Evolutionary conservation across 2,329 filamentous ascomycete genomes (phyloP).

Genomic region (Orbilia oligospora): DNA sequence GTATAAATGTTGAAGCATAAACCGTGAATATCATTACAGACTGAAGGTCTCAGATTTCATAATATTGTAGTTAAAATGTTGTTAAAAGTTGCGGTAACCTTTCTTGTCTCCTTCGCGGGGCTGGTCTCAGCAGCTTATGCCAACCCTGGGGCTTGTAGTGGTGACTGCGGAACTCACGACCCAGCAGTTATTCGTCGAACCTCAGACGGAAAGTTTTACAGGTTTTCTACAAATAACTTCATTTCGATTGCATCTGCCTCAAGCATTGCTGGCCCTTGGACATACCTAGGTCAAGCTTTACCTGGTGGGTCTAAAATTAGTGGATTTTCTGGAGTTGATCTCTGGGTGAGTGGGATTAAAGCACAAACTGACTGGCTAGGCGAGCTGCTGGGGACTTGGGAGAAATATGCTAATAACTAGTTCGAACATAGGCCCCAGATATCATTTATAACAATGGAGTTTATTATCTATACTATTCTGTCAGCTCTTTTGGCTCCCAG

Average conservation of each 20-base stretch:
- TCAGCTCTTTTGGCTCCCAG: conserved; percentile 75
- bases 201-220: conserved; percentile 68
- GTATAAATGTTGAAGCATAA: conserved; percentile 10
- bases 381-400: not conserved
- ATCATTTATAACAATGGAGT: conserved; percentile 72
- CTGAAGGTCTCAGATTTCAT: not conserved
- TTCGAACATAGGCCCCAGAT: conserved; percentile 73
- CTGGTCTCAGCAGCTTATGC: conserved; percentile 52
- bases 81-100: conserved; percentile 60
- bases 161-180: conserved; percentile 68
- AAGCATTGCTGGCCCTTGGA: conserved; percentile 69
- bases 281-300: conserved; percentile 67
- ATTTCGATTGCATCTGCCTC: conserved; percentile 68
- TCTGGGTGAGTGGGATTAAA: conserved; percentile 66
- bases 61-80: conserved; percentile 12
- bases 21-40: not conserved
- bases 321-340: conserved; percentile 67
- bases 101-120: conserved; percentile 28
- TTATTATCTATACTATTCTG: conserved; percentile 78
- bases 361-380: not conserved
- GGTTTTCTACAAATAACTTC: conserved; percentile 68
- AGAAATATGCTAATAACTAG: not conserved
- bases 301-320: conserved; percentile 67
- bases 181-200: conserved; percentile 67
- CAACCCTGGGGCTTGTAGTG: conserved; percentile 67